Conservation (phyloP, 2,329 filamentous ascomycete species). For the Exophiala sp. region DNA sequence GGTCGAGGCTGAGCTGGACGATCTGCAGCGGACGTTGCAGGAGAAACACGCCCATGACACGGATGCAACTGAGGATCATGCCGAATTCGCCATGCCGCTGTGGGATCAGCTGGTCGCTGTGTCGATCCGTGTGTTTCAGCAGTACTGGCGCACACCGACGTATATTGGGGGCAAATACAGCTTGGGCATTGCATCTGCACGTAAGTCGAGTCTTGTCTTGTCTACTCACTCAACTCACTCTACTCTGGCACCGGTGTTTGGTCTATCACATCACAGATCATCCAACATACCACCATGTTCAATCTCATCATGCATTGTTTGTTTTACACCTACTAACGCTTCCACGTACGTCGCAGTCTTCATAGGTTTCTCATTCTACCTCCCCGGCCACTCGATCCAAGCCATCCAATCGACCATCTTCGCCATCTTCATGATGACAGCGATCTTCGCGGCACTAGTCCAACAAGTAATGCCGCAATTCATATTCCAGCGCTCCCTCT, state of each 20-base stretch:
- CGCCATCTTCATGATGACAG: constrained; percentile 61
- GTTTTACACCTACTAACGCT: background rate
- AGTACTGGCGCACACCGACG: constrained; percentile 92
- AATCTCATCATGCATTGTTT: no score
- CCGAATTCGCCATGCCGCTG: constrained; percentile 72
- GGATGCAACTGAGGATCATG: background rate
- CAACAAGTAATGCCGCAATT: constrained; percentile 61
- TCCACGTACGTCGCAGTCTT: constrained; percentile 49
- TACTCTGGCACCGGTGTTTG: no score
- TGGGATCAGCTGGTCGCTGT: constrained; percentile 59
- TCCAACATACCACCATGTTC: no score
- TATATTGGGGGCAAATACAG: constrained; percentile 57
- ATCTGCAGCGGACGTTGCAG: constrained; percentile 35
- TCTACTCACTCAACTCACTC: no score
- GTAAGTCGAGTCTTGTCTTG: background rate
- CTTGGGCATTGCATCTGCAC: constrained; percentile 1
- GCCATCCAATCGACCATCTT: constrained; percentile 72
- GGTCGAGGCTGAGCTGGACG: constrained; percentile 53
- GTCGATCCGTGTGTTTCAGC: constrained; percentile 69
- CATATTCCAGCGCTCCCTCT: constrained; percentile 62
- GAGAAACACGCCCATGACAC: constrained; percentile 1
- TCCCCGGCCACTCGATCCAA: constrained; percentile 56
- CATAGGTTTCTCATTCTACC: constrained; percentile 57
- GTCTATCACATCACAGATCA: no score
- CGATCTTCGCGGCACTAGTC: constrained; percentile 50